Percentiles rank a stretch among this genome's conserved stretches.
Conservation (phyloP, 2,329 filamentous ascomycete genomes). For the Trichoderma guizhouense region DNA sequence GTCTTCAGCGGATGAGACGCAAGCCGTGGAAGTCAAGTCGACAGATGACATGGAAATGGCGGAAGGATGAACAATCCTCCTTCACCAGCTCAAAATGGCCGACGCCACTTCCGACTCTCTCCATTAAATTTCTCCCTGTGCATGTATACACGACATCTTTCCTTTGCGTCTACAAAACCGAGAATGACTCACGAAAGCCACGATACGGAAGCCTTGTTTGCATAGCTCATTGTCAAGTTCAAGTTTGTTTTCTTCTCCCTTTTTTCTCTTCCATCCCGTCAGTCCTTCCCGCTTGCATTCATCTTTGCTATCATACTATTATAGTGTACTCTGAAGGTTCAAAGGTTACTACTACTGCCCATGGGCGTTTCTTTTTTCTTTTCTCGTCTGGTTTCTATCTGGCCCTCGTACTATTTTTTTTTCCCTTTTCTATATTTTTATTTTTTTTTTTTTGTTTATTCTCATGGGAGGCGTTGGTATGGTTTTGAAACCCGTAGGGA, state of each 20-base stretch:
- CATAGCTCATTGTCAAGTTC: not conserved
- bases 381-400: not conserved
- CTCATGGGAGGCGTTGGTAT: constrained; percentile 12
- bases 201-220: not conserved
- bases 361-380: not conserved
- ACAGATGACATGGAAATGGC: constrained; percentile 27
- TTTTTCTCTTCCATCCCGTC: not conserved
- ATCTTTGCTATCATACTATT: not conserved
- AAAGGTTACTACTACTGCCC: not conserved
- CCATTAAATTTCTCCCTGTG: not conserved
- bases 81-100: not conserved
- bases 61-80: constrained; percentile 21
- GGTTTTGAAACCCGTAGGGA: not conserved
- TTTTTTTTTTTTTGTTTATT: not conserved
- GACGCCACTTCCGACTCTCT: not conserved
- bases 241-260: not conserved
- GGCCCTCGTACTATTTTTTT: not conserved
- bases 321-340: not conserved
- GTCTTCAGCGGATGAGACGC: constrained; percentile 24
- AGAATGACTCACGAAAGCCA: constrained; percentile 10
- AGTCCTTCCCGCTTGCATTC: not conserved
- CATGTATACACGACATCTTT: not conserved
- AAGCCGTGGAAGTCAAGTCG: constrained; percentile 25
- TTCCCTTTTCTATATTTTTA: not conserved
- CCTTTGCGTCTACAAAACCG: not conserved